Percentiles rank a stretch among this genome's conserved stretches.
These are phyloP conservation scores for Alternaria novae-zelandiae DNA, from an alignment of 2,329 filamentous ascomycete genomes.

Conservation along the genomic window DNA sequence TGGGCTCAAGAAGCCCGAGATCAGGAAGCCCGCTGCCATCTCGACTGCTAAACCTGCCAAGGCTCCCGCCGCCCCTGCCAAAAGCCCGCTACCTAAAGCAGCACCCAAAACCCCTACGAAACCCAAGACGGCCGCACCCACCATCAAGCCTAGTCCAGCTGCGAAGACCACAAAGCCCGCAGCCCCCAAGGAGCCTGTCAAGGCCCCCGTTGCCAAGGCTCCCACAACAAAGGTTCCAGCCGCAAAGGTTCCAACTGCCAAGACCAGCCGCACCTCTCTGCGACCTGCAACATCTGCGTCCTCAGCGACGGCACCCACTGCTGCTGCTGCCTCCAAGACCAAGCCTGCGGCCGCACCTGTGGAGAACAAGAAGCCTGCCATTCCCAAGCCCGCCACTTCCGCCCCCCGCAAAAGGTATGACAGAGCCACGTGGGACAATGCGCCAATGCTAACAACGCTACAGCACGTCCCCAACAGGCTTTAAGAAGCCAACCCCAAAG, in stretches of 20 bases:
- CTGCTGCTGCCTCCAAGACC: slow-evolving; percentile 26
- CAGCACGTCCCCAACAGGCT: slow-evolving; percentile 35
- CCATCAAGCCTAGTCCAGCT: slow-evolving; percentile 29
- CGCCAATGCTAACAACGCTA: slow-evolving; percentile 8
- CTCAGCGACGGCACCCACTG: slow-evolving; percentile 27
- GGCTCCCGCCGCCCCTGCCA: slow-evolving; percentile 25
- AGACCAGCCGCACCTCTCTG: slow-evolving; percentile 38
- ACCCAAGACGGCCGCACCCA: slow-evolving; percentile 21
- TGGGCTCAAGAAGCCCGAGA: slow-evolving; percentile 18
- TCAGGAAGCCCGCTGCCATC: slow-evolving; percentile 43
- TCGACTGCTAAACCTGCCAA: slow-evolving; percentile 40
- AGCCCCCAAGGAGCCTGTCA: slow-evolving; percentile 28
- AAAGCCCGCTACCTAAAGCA: slow-evolving; percentile 42
- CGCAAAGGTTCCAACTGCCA: slow-evolving; percentile 22
- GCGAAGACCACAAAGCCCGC: slow-evolving; percentile 29
- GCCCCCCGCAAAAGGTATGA: slow-evolving; percentile 21
- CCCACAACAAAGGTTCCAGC: slow-evolving; percentile 4
- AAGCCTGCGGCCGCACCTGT: slow-evolving; percentile 12
- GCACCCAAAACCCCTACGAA: slow-evolving; percentile 42
- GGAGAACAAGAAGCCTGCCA: slow-evolving; percentile 19
- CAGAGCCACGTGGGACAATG: neutral
- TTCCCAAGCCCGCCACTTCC: slow-evolving; percentile 20
- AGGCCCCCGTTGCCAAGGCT: slow-evolving; percentile 21
- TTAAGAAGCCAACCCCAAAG: slow-evolving; percentile 53
- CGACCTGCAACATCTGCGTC: slow-evolving; percentile 30